Conservation (phyloP, 257 asterid species). For the Cinchona pubescens region DNA sequence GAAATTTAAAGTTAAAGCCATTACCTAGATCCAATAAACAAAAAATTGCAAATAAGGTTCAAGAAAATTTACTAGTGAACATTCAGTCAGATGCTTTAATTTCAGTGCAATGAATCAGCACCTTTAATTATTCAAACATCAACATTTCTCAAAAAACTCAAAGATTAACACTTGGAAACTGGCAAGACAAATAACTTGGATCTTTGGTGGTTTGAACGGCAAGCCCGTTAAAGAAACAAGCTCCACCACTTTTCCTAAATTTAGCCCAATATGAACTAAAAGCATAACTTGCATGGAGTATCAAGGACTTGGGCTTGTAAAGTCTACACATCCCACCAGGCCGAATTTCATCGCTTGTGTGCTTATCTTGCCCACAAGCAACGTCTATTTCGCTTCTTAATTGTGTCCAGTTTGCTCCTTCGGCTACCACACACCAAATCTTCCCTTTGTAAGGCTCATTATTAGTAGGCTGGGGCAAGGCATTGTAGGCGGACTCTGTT, state of each 20-base stretch:
- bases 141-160: background rate
- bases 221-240: conserved; percentile 34
- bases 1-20: background rate
- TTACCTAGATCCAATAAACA: background rate
- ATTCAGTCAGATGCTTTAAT: background rate
- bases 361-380: conserved; percentile 41
- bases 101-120: background rate
- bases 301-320: conserved; percentile 51
- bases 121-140: background rate
- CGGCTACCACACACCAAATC: conserved; percentile 64
- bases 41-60: background rate
- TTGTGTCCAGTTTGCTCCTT: conserved; percentile 14
- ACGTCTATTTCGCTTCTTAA: conserved; percentile 38
- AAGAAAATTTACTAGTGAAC: background rate
- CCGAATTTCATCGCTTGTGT: conserved; percentile 46
- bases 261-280: conserved; percentile 72
- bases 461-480: conserved; percentile 34
- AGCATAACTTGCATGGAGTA: conserved; percentile 63
- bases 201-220: conserved; percentile 28
- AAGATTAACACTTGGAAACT: conserved; percentile 13
- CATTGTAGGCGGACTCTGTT: conserved; percentile 17
- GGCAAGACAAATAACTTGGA: conserved; percentile 31
- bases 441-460: conserved; percentile 62
- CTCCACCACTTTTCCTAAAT: conserved; percentile 24
- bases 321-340: conserved; percentile 58